Percentiles rank a stretch among this genome's conserved stretches.
These are phyloP conservation scores for Salvia splendens DNA, from an alignment of 257 asterid genomes.

Conservation along the genomic window DNA sequence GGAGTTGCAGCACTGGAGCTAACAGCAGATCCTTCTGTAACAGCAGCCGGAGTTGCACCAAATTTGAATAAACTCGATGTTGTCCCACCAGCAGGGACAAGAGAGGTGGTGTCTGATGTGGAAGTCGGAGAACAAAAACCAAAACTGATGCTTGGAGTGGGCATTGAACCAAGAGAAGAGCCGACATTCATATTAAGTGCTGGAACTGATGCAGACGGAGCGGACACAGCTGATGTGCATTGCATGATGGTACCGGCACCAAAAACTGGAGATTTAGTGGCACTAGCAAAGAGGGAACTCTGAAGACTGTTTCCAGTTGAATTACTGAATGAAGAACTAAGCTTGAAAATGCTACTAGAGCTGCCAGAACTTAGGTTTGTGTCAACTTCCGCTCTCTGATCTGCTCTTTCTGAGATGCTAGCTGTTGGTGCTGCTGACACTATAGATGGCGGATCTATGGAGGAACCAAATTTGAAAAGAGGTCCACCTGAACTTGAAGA, in stretches of 20 bases:
- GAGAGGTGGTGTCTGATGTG: slow-evolving; percentile 42
- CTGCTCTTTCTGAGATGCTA: slow-evolving; percentile 35
- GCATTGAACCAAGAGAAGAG: slow-evolving; percentile 35
- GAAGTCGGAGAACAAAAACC: slow-evolving; percentile 46
- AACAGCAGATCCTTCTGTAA: slow-evolving; percentile 32
- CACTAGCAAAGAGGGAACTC: slow-evolving; percentile 42
- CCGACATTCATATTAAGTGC: slow-evolving; percentile 28
- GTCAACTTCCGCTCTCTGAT: slow-evolving; percentile 31
- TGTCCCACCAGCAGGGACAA: slow-evolving; percentile 36
- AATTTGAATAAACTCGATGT: slow-evolving; percentile 42
- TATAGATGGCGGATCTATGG: slow-evolving; percentile 34
- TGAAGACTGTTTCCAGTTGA: slow-evolving; percentile 38
- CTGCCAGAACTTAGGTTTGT: slow-evolving; percentile 37
- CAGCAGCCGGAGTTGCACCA: slow-evolving; percentile 36
- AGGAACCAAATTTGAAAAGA: slow-evolving; percentile 41
- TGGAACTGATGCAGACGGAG: slow-evolving; percentile 41
- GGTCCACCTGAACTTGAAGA: slow-evolving; percentile 37
- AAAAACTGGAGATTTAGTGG: slow-evolving; percentile 37
- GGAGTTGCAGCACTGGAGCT: slow-evolving; percentile 44
- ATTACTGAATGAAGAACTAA: slow-evolving; percentile 34
- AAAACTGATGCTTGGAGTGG: slow-evolving; percentile 33
- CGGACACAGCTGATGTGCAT: slow-evolving; percentile 36
- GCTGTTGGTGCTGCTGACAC: slow-evolving; percentile 43
- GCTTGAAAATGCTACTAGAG: slow-evolving; percentile 36
- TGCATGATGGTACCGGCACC: slow-evolving; percentile 34